These are phyloP conservation scores for Fragilariopsis cylindrus DNA, from an alignment of 108 stramenopile genomes.

Conservation along the genomic window DNA sequence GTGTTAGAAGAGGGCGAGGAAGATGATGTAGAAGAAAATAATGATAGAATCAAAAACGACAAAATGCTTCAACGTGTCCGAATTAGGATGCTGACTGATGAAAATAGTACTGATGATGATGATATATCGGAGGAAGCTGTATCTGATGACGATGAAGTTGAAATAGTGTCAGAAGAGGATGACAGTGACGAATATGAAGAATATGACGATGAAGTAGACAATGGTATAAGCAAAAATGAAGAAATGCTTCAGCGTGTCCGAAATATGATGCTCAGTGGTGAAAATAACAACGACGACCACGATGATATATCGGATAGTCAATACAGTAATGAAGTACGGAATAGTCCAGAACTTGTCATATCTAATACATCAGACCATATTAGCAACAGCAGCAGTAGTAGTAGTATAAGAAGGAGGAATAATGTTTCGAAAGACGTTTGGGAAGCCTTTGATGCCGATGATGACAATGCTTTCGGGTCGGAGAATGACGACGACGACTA, in stretches of 20 bases:
- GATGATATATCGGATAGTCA: neutral
- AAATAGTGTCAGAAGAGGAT: neutral
- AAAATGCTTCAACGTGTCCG: neutral
- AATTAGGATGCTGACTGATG: neutral
- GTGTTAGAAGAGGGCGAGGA: neutral
- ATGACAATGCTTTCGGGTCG: too few species aligned
- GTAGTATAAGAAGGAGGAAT: too few species aligned
- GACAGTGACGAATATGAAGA: neutral
- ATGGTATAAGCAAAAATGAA: conserved; percentile 2
- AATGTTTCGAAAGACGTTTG: too few species aligned
- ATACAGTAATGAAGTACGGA: too few species aligned
- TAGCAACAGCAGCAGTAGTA: too few species aligned
- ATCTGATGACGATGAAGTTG: too few species aligned
- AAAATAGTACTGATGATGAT: neutral
- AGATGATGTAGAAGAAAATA: neutral
- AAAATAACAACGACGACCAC: neutral
- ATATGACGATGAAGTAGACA: neutral
- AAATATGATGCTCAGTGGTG: neutral
- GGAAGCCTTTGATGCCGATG: too few species aligned
- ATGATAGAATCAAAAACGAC: neutral
- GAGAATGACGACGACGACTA: conserved; percentile 14
- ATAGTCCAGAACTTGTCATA: too few species aligned
- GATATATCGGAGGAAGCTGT: neutral
- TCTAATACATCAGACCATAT: too few species aligned
- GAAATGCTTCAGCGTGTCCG: neutral